These are phyloP conservation scores for Poronia punctata DNA, from an alignment of 495 filamentous ascomycete genomes.

Conservation along the genomic window DNA sequence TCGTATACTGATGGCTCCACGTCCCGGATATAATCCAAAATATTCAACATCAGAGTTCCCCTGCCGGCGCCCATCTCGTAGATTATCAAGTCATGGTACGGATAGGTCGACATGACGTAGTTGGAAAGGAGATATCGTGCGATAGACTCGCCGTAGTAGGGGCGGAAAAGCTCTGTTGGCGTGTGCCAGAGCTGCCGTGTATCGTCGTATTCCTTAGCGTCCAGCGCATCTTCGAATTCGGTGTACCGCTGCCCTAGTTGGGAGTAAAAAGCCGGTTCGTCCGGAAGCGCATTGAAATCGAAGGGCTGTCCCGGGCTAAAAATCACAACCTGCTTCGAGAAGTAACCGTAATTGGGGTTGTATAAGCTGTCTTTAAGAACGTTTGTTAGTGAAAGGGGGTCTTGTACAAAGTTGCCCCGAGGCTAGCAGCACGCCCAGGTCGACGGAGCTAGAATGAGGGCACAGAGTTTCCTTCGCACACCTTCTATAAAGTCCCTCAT, in stretches of 20 bases:
- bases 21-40: conserved; percentile 91
- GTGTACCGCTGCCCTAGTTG: conserved; percentile 72
- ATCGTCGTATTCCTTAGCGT: conserved; percentile 59
- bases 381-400: not conserved
- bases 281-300: conserved; percentile 69
- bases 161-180: conserved; percentile 91
- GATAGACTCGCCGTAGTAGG: conserved; percentile 95
- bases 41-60: conserved; percentile 96
- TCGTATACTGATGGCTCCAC: conserved; percentile 87
- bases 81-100: conserved; percentile 94
- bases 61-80: conserved; percentile 99
- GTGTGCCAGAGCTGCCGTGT: conserved; percentile 97
- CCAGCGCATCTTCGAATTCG: conserved; percentile 83
- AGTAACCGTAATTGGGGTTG: conserved; percentile 96
- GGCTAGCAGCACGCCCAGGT: conserved; percentile 2
- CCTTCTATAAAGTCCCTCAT: conserved; percentile 96
- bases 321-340: conserved; percentile 94
- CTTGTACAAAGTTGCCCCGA: not conserved
- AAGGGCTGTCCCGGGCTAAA: conserved; percentile 93
- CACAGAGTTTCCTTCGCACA: conserved; percentile 38
- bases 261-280: conserved; percentile 76
- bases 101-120: conserved; percentile 89
- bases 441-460: no score
- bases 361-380: conserved; percentile 73
- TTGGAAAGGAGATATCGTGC: conserved; percentile 90